Evolutionary conservation across 2,329 filamentous ascomycete genomes (phyloP), one percentile per base, ranked within the genome.

Genomic region (Pseudogymnoascus sp.): DNA sequence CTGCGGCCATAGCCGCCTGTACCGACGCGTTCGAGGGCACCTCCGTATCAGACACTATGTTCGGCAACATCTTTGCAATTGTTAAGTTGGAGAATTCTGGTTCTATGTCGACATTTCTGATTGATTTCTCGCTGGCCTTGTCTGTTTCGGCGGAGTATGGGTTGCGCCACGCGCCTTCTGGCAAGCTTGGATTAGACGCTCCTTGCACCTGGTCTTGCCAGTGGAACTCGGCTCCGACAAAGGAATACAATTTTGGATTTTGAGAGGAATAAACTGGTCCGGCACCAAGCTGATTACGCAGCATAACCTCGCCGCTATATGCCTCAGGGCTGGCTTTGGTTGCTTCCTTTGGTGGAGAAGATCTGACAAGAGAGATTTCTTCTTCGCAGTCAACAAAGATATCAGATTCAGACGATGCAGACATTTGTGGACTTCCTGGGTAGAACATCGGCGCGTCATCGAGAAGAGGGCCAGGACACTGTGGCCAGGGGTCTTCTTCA

Each of bases 361-460:
- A 56, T 56, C 50, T 56, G 16, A 33, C 50, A 19, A 33, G n/a
- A 33, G 50, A 56, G 50, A 33, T 56, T 33, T 33, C 50, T 56
- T 56, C 47, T 31, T 53, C 50, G 50, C n/a, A 56, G 50, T 56
- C 29, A 33, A 56, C 26, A 56, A 56, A 56, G 29, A 33, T n/a
- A 33, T 56, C 50, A 19, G 50, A 56, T 33, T 53, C 29, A 13
- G 50, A 56, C 10, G 29, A 56, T 33, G 29, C 33, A 11, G 50
- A 56, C 26, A 56, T 33, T 19, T 33, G 29, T 7, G 44, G 50
- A 14, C 50, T 56, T 19, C n/a, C 5, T 33, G 16, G 16, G 7
- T 29, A n/a, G 26, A 56, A 33, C 33, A 19, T 33, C 6, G 50
- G 16, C 10, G 11, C 1, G 5, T 16, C 29, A 13, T 29, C 11